phyloP scores from a whole-genome alignment of 2,329 filamentous ascomycete species.

The Sphaerostilbella broomeana region DNA sequence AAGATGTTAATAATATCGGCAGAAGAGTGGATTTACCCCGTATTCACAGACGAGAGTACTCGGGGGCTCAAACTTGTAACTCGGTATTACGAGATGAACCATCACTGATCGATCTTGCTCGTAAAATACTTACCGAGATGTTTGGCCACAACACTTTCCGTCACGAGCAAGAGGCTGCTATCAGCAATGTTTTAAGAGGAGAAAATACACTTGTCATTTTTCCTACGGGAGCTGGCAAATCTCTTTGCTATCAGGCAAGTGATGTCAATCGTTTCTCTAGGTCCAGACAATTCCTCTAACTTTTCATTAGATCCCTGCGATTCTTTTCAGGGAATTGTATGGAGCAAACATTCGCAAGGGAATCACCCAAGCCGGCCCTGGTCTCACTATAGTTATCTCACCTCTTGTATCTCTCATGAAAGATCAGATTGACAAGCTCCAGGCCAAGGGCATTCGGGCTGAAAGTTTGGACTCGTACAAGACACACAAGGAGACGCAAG shows the following conservation, averaged over 20 bases:
- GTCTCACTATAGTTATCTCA: slow-evolving; percentile 50
- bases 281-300: background rate
- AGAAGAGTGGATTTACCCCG: too few species aligned
- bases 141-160: slow-evolving; percentile 37
- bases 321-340: slow-evolving; percentile 32
- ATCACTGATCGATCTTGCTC: too few species aligned
- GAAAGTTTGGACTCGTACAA: slow-evolving; percentile 53
- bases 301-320: slow-evolving; percentile 35
- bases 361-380: slow-evolving; percentile 32
- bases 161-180: slow-evolving; percentile 39
- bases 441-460: slow-evolving; percentile 42
- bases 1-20: too few species aligned
- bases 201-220: slow-evolving; percentile 39
- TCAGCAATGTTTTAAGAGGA: slow-evolving; percentile 30
- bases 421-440: slow-evolving; percentile 51
- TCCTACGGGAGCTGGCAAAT: slow-evolving; percentile 45
- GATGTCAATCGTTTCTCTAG: background rate
- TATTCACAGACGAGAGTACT: too few species aligned
- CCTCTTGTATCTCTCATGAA: slow-evolving; percentile 54
- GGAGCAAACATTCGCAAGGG: background rate
- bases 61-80: too few species aligned
- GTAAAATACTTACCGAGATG: slow-evolving; percentile 28
- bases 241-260: slow-evolving; percentile 41
- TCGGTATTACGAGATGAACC: too few species aligned
- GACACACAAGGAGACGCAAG: slow-evolving; percentile 38